A percentile compares a stretch with the other conserved stretches of the same genome.
These are phyloP conservation scores for Elsinoe batatas DNA, from an alignment of 2,329 filamentous ascomycete genomes.

Conservation along the genomic window DNA sequence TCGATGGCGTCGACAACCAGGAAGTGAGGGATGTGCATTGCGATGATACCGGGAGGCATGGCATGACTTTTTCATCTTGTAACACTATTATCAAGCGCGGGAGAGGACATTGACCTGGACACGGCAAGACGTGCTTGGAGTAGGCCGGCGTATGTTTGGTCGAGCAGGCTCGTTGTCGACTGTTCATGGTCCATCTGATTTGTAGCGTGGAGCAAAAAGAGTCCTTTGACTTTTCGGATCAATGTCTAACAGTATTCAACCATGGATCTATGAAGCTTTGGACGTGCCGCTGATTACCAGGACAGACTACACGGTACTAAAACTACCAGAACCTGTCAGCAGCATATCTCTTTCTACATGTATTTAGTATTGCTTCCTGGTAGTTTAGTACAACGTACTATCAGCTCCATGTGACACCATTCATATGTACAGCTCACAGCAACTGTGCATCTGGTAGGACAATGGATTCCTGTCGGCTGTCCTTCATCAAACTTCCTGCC, in stretches of 20 bases:
- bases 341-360: too few species aligned
- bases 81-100: background rate
- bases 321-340: background rate
- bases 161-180: background rate
- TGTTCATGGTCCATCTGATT: background rate
- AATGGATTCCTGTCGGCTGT: too few species aligned
- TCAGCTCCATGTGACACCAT: too few species aligned
- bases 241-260: constrained; percentile 6
- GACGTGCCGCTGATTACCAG: background rate
- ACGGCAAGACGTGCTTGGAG: background rate
- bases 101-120: background rate
- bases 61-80: constrained; percentile 10
- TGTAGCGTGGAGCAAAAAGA: constrained; percentile 9
- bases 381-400: too few species aligned
- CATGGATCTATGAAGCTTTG: background rate
- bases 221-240: constrained; percentile 9
- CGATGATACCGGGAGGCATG: background rate
- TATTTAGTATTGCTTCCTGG: too few species aligned
- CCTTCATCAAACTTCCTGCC: too few species aligned
- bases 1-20: constrained; percentile 3
- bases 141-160: background rate
- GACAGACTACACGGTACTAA: too few species aligned
- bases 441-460: too few species aligned
- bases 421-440: too few species aligned
- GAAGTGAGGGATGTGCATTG: constrained; percentile 9